These are phyloP conservation scores for Phyllachora maydis DNA, from an alignment of 2,329 filamentous ascomycete genomes.

Conservation along the genomic window DNA sequence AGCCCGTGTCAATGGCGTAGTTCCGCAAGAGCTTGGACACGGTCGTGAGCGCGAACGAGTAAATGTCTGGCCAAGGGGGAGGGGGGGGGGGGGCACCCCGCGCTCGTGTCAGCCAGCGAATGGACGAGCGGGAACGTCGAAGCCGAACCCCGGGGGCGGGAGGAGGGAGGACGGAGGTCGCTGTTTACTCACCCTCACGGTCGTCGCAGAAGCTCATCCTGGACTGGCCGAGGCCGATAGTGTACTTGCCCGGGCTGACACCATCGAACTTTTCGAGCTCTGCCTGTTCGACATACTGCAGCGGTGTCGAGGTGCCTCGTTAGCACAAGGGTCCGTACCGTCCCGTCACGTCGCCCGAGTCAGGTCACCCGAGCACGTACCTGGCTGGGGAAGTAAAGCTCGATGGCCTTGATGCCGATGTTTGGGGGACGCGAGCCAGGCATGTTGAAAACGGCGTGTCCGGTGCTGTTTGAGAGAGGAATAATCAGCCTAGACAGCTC, in stretches of 20 bases:
- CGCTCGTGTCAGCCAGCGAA: conserved; percentile 5
- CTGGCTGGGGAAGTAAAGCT: conserved; percentile 75
- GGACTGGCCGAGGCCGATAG: conserved; percentile 76
- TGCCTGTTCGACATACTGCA: conserved; percentile 61
- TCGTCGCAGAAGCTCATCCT: conserved; percentile 89
- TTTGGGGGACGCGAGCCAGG: conserved; percentile 51
- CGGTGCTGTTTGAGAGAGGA: too few species aligned
- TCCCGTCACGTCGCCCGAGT: too few species aligned
- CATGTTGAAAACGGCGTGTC: conserved; percentile 6
- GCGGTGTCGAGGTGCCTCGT: too few species aligned
- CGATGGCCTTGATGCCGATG: conserved; percentile 84
- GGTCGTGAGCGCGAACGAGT: conserved; percentile 65
- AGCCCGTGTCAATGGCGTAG: conserved; percentile 62
- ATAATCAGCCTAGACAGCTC: too few species aligned
- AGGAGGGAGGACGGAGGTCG: conserved; percentile 1
- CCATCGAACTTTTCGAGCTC: conserved; percentile 49
- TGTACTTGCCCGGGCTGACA: conserved; percentile 67
- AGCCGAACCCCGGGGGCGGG: too few species aligned
- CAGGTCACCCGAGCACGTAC: too few species aligned
- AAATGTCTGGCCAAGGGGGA: conserved; percentile 78
- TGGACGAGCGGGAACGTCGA: conserved; percentile 3
- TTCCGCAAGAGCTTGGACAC: conserved; percentile 61
- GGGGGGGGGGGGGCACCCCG: conserved; percentile 4
- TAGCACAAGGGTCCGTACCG: conserved; percentile 6
- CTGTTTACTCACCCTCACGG: conserved; percentile 45